Evolutionary conservation across 208 protist genomes (phyloP).

Genomic region (Phytomonas sp.): DNA sequence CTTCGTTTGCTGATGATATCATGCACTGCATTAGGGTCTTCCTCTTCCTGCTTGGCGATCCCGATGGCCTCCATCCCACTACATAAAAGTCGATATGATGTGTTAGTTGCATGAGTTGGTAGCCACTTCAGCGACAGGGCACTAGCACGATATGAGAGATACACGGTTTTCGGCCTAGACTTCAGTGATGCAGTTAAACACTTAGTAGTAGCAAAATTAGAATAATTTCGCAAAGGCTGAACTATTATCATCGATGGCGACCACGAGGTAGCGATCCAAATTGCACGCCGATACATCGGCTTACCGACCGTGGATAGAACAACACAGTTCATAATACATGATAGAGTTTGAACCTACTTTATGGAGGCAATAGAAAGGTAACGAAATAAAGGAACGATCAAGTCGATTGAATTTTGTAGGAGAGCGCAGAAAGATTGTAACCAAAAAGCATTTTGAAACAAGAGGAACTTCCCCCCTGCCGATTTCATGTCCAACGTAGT

Average conservation of each 20-base stretch:
- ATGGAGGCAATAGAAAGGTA: constrained; percentile 9
- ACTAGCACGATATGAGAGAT: not conserved
- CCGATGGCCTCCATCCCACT: not conserved
- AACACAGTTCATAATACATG: not conserved
- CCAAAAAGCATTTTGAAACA: not conserved
- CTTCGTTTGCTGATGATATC: not conserved
- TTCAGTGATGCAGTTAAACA: not conserved
- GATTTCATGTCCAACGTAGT: not conserved
- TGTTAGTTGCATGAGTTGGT: not conserved
- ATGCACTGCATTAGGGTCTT: not conserved
- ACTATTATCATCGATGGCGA: not conserved
- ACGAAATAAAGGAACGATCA: not conserved
- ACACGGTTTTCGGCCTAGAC: not conserved
- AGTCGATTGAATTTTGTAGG: not conserved
- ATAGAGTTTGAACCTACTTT: not conserved
- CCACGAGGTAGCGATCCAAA: not conserved
- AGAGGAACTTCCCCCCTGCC: not conserved
- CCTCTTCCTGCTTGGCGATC: not conserved
- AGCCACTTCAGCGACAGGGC: not conserved
- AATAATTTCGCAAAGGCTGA: not conserved
- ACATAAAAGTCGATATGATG: not conserved
- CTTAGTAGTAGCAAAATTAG: not conserved
- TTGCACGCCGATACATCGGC: not conserved
- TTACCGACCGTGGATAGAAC: not conserved
- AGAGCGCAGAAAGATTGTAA: not conserved